Base-by-base conservation (phyloP, 129 eudicot species). In the Flaveria ramosissima region DNA sequence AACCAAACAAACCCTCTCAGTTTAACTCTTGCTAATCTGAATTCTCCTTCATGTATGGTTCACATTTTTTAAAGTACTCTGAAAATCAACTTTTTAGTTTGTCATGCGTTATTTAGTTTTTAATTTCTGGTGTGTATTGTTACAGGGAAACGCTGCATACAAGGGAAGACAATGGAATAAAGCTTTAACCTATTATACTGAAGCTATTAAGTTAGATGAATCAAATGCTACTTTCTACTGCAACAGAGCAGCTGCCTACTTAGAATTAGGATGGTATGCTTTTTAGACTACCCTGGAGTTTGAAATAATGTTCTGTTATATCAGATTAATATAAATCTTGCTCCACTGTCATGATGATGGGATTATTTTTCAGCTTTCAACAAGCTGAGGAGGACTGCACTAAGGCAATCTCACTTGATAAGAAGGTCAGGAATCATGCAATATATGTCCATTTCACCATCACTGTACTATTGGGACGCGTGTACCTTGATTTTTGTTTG, bases 371-470 rank as follows among this genome's bases (percentile, higher is more conserved):
- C 89, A 93, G 98, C 82, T 93, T 84, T 82, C 89, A 83, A 66
- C 81, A 90, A 87, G 98, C 98, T 78, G 97, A 88, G 67, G 91
- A 88, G 70, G 98, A 93, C 83, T 93, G 98, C 86, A 90, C 77
- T 59, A 89, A 80, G 78, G 97, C 97, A 69, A 89, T 93, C 65
- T 82, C 86, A 45, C 89, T 90, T 63, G 97, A 93, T 85, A 90
- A 90, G 85, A 93, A 93, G 97, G 98, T 93, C 51, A 50, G 82
- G 45, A 21, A 20, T 77, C 26, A 48, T 60, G 48, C 68, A 43
- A 68, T 43, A 72, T 73, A 51, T 72, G n/a, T 23, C 6, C 55
- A 43, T 68, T 77, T 47, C 59, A 75, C 12, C 14, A 14, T 68
- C 55, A 20, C 26, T 16, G 2, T 48, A 59, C 51, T 69, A 57